Evolutionary conservation across 331 rosid species (phyloP), one percentile per base, ranked within the genome.

Genomic region (Rhamnella rubrinervis): DNA sequence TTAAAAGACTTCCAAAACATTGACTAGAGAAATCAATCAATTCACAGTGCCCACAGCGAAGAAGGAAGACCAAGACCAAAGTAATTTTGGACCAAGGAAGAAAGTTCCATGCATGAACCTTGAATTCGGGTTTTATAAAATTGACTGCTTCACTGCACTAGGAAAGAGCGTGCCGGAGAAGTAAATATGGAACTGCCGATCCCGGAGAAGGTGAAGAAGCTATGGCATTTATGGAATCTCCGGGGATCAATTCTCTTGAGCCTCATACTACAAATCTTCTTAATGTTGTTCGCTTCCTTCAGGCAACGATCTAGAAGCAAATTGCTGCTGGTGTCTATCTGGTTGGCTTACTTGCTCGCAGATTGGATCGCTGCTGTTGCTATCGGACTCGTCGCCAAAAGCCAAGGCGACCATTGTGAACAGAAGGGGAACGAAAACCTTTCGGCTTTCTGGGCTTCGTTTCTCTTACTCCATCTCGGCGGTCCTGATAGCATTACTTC

Each of bases 401-500:
- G 39, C 57, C 70, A 40, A 44, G 12, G 37, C 31, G 21, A 41
- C 23, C 15, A 0, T 37, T 59, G 78, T 41, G 28, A 17, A 16
- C 1, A 0, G 20, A 4, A 44, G 17, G 44, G 25, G 7, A 28
- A 61, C 19, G n/a, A 18, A 3, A 40, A 68, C 28, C 17, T 75
- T 55, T 21, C 28, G 6, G 75, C 80, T 7, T 44, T 75, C 65
- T 75, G 75, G 80, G 74, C 80, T 46, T 41, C 80, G 1, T 75
- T 68, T 49, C 74, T 75, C 23, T 50, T 75, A 2, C 25, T 75
- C 9, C 80, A 75, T 56, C 80, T 75, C 55, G 80, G 80, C 11
- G 80, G 80, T 39, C 75, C 80, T 2, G 80, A 75, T 63, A 67
- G 41, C 60, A 75, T 68, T 64, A 75, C 80, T 18, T 75, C 80